These are phyloP conservation scores for Aspergillus proliferans DNA, from an alignment of 2,329 filamentous ascomycete genomes.

Conservation along the genomic window DNA sequence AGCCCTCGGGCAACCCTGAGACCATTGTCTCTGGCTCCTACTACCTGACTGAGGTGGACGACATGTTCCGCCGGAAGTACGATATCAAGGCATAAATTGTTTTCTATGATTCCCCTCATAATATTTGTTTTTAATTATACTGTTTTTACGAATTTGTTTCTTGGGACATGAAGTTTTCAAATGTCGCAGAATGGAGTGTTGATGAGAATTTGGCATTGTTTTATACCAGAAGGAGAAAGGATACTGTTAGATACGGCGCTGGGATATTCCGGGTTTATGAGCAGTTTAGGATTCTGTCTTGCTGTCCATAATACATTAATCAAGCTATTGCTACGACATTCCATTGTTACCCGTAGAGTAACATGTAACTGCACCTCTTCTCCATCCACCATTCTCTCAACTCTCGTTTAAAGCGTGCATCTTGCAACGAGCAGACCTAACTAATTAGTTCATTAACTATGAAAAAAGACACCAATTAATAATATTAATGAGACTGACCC, in stretches of 20 bases:
- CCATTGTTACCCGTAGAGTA: too few relatives aligned
- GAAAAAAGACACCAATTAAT: background rate
- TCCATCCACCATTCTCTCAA: background rate
- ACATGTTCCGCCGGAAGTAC: slow-evolving; percentile 80
- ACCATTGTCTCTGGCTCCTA: slow-evolving; percentile 64
- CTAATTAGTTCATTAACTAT: too few relatives aligned
- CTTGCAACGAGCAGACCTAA: too few relatives aligned
- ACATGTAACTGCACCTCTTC: background rate
- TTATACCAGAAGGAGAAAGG: background rate
- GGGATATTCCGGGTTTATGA: background rate
- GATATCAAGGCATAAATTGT: slow-evolving; percentile 60
- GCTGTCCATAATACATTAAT: background rate
- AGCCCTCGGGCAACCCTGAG: slow-evolving; percentile 61
- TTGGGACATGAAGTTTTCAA: slow-evolving; percentile 24
- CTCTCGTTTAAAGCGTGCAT: background rate
- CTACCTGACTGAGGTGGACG: slow-evolving; percentile 74
- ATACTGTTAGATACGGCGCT: background rate
- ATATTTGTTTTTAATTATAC: slow-evolving; percentile 10
- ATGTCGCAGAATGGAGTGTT: slow-evolving; percentile 10
- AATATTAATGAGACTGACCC: background rate
- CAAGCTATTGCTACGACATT: background rate
- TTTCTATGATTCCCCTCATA: slow-evolving; percentile 7
- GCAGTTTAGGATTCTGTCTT: background rate
- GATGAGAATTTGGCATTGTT: background rate
- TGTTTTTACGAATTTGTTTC: slow-evolving; percentile 13